Evolutionary conservation across 2,329 filamentous ascomycete genomes (phyloP).

Genomic region (Colletotrichum incanum): DNA sequence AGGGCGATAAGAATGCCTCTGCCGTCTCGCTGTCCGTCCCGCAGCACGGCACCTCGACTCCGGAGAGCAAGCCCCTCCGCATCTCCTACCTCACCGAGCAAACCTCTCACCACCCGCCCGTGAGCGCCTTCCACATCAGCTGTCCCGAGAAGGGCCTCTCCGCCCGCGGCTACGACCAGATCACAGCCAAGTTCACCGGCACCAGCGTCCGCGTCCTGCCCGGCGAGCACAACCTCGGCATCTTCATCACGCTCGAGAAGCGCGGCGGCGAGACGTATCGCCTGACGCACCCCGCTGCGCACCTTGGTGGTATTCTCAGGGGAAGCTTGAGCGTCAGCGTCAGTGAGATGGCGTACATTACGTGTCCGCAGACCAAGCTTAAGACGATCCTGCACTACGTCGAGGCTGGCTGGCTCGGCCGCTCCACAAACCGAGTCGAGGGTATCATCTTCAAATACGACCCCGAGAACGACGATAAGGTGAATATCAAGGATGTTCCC

Average conservation of each 20-base stretch:
- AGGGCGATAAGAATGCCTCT: slow-evolving; percentile 61
- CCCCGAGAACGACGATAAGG: slow-evolving; percentile 86
- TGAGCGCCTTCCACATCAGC: slow-evolving; percentile 94
- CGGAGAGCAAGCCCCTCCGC: slow-evolving; percentile 72
- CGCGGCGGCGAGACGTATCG: slow-evolving; percentile 92
- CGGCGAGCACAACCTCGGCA: slow-evolving; percentile 94
- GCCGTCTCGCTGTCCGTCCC: slow-evolving; percentile 67
- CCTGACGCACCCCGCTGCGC: slow-evolving; percentile 93
- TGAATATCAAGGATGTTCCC: slow-evolving; percentile 86
- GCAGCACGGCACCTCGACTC: slow-evolving; percentile 60
- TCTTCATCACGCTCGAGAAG: slow-evolving; percentile 89
- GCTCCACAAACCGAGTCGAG: slow-evolving; percentile 91
- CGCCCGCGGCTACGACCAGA: slow-evolving; percentile 93
- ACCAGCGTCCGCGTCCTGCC: slow-evolving; percentile 93
- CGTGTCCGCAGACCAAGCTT: slow-evolving; percentile 89
- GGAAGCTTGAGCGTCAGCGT: slow-evolving; percentile 93
- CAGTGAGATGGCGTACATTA: slow-evolving; percentile 89
- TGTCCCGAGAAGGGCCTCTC: slow-evolving; percentile 92
- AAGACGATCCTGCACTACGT: slow-evolving; percentile 95
- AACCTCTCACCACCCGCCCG: slow-evolving; percentile 96
- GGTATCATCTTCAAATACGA: slow-evolving; percentile 94
- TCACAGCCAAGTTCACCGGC: slow-evolving; percentile 97
- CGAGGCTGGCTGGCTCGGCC: slow-evolving; percentile 95
- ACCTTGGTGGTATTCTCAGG: slow-evolving; percentile 88
- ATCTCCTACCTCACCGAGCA: slow-evolving; percentile 98